Percentiles rank a stretch among this genome's conserved stretches.
These are phyloP conservation scores for Bonia amplexicaulis DNA, from an alignment of 176 grass and related monocot genomes.

Conservation along the genomic window DNA sequence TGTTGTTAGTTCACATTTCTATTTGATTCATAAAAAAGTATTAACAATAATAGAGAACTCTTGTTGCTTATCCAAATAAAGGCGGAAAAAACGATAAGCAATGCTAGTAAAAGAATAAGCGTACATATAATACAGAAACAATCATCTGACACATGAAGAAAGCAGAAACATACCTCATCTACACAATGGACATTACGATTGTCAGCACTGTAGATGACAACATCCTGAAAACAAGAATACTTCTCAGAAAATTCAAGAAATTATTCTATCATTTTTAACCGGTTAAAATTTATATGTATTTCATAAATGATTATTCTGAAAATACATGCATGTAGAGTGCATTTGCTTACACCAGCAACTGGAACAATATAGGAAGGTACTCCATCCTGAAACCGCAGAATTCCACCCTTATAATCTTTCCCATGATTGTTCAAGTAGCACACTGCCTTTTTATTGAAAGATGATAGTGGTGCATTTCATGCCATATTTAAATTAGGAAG, in stretches of 20 bases:
- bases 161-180: conserved; percentile 60
- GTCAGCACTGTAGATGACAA: conserved; percentile 84
- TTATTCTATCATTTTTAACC: background rate
- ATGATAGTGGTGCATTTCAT: conserved; percentile 4
- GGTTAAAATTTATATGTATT: background rate
- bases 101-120: background rate
- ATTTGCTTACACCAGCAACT: conserved; percentile 77
- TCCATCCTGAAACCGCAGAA: conserved; percentile 81
- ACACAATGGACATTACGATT: conserved; percentile 73
- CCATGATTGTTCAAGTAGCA: conserved; percentile 87
- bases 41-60: background rate
- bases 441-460: conserved; percentile 60
- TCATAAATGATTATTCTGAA: conserved; percentile 9
- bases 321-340: background rate
- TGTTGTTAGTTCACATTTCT: background rate
- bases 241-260: conserved; percentile 16
- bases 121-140: background rate
- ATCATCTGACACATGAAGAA: background rate
- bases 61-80: background rate
- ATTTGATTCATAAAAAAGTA: background rate
- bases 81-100: background rate
- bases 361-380: conserved; percentile 65
- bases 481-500: conserved; percentile 7
- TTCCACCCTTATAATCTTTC: conserved; percentile 77
- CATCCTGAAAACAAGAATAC: conserved; percentile 57